Conservation (phyloP, 169 alveolate species). For the Eimeria necatrix region DNA sequence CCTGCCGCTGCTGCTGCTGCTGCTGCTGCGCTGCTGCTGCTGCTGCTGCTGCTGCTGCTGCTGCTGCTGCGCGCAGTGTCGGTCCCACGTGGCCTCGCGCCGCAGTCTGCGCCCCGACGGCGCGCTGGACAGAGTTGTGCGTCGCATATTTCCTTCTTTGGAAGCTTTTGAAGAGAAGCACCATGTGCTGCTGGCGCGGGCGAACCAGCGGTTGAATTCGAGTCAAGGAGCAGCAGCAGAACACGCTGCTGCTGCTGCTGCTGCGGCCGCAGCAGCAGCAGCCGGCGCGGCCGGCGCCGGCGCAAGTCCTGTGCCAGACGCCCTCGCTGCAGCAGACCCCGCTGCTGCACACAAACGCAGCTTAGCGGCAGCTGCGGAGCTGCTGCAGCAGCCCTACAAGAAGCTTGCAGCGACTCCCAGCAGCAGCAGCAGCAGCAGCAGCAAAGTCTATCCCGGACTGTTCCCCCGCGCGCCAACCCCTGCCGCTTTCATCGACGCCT, state of each 20-base stretch:
- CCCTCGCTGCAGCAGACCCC: not conserved
- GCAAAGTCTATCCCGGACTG: not conserved
- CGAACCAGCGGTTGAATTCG: constrained; percentile 49
- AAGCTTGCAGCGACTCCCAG: not conserved
- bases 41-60: too few relatives aligned
- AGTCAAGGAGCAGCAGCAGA: constrained; percentile 17
- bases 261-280: not conserved
- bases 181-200: constrained; percentile 38
- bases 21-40: not conserved
- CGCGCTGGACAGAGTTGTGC: constrained; percentile 84
- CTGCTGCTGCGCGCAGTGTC: constrained; percentile 82
- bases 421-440: not conserved
- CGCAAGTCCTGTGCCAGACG: not conserved
- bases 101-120: constrained; percentile 86
- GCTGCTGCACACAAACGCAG: not conserved
- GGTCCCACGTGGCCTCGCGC: constrained; percentile 88
- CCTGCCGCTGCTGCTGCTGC: constrained; percentile 9
- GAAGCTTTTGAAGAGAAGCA: constrained; percentile 77
- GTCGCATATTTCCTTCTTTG: constrained; percentile 85
- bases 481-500: not conserved
- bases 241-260: not conserved
- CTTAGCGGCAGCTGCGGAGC: not conserved
- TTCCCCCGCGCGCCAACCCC: constrained; percentile 36
- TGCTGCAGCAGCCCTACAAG: constrained; percentile 31
- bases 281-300: not conserved